Base-by-base conservation (phyloP, 139 green algal genomes). In the Limnomonas spitsbergensis region DNA sequence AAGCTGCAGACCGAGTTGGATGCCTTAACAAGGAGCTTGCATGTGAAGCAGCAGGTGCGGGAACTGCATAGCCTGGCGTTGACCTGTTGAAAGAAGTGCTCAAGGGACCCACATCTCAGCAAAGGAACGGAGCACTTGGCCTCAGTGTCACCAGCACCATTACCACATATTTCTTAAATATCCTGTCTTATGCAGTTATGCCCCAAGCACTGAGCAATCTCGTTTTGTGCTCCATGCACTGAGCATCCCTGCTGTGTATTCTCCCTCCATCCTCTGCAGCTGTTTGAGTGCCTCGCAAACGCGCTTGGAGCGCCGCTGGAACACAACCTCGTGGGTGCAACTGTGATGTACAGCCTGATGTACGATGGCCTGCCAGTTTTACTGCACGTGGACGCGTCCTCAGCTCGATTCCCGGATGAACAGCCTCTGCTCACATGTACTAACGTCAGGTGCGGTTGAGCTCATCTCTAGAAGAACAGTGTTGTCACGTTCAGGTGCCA, bases 1-100 rank as follows among this genome's bases (percentile, higher is more conserved):
- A 72, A 72, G 29, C 61, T 72, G 61, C 61, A 72, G 61, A 24
- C 27, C 29, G 61, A 34, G 61, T 7, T 72, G 61, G 61, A 72
- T 20, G 26, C 47, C 20, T 14, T 61, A 29, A 20, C 20, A 14
- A 61, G 20, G 20, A 20, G 47, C 14, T 20, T 61, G 47, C 14
- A 29, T 14, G 14, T 61, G 47, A 61, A 61, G 20, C 47, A 61
- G 14, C 47, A 61, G 47, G 47, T 61, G 14, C 14, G 47, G 14
- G 20, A 61, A 61, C 14, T 61, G 47, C 20, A 61, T 29, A 29
- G 20, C 20, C 47, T 29, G 20, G 47, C 47, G 20, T 61, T n/a
- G n/a, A n/a, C n/a, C n/a, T n/a, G n/a, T n/a, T n/a, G n/a, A n/a
- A n/a, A n/a, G n/a, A n/a, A n/a, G n/a, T n/a, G n/a, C n/a, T n/a